Evolutionary conservation across 163 green algal species (phyloP).

Genomic region (Scenedesmus sp.): DNA sequence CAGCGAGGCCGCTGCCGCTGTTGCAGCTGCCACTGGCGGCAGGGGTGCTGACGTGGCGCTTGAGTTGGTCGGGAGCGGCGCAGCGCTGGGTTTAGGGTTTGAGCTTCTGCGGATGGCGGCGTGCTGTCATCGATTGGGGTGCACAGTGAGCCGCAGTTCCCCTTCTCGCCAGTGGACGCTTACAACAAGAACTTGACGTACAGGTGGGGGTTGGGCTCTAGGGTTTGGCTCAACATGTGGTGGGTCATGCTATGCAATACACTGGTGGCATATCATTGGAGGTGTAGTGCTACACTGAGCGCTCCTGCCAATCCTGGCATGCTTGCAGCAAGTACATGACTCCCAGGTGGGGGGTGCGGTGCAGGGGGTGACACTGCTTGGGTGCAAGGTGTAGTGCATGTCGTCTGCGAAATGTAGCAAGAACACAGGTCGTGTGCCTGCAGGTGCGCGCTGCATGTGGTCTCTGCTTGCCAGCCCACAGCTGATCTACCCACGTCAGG

Average conservation of each 20-base stretch:
- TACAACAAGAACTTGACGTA: constrained; percentile 74
- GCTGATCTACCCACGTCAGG: too few relatives aligned
- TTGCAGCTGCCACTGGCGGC: constrained; percentile 65
- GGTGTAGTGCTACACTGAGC: too few relatives aligned
- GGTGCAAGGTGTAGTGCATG: too few relatives aligned
- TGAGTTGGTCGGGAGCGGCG: constrained; percentile 71
- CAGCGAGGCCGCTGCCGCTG: constrained; percentile 27
- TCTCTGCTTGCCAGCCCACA: constrained; percentile 15
- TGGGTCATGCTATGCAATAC: too few relatives aligned
- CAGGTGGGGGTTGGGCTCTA: not conserved
- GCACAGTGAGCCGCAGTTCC: constrained; percentile 68
- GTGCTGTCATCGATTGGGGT: constrained; percentile 74
- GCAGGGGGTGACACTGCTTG: too few relatives aligned
- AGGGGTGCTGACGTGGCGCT: constrained; percentile 73
- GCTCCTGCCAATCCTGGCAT: too few relatives aligned
- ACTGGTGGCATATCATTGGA: too few relatives aligned
- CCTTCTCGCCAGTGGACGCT: constrained; percentile 68
- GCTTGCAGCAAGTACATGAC: too few relatives aligned
- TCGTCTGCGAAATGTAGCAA: too few relatives aligned
- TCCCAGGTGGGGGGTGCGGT: too few relatives aligned
- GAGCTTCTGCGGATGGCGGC: constrained; percentile 71
- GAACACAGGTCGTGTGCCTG: too few relatives aligned
- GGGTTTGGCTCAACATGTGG: too few relatives aligned
- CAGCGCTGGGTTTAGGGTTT: constrained; percentile 71
- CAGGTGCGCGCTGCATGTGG: not conserved